A percentile compares a stretch with the other conserved stretches of the same genome.
phyloP scores from a whole-genome alignment of 345 rosid species.

The Pistacia vera region DNA sequence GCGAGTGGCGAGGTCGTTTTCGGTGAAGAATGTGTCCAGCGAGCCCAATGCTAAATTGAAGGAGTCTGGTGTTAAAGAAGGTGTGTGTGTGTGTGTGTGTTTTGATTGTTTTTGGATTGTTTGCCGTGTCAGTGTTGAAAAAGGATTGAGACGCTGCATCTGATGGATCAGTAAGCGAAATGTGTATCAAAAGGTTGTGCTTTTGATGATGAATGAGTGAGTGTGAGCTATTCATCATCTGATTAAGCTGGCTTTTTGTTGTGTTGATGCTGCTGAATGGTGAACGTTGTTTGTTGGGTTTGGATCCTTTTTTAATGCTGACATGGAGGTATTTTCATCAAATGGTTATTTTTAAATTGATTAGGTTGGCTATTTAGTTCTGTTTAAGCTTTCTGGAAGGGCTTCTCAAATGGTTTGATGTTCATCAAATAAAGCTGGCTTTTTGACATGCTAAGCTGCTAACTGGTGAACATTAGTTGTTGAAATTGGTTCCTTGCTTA shows the following conservation, averaged over 20 bases:
- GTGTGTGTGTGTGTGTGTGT: conserved; percentile 22
- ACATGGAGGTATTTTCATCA: not conserved
- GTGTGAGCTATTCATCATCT: not conserved
- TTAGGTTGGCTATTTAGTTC: no score
- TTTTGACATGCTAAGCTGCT: no score
- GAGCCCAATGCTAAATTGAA: conserved; percentile 34
- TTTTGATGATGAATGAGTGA: not conserved
- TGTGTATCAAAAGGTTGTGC: not conserved
- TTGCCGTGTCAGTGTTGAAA: conserved; percentile 16
- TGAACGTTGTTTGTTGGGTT: not conserved
- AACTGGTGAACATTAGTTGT: no score
- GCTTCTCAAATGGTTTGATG: no score
- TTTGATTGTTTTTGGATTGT: not conserved
- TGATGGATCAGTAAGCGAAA: not conserved
- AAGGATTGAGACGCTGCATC: conserved; percentile 11
- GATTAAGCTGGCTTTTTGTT: conserved; percentile 4
- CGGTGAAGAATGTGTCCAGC: conserved; percentile 41
- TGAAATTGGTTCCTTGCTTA: no score
- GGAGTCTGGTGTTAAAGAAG: conserved; percentile 40
- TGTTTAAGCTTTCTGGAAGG: no score
- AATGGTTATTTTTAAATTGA: no score
- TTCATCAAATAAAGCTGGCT: no score
- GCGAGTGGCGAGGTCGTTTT: not conserved
- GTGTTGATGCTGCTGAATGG: not conserved
- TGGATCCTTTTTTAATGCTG: conserved; percentile 2